Evolutionary conservation across 1,284 basidiomycete species (phyloP).

Genomic region (Singerocomus inundabilis): DNA sequence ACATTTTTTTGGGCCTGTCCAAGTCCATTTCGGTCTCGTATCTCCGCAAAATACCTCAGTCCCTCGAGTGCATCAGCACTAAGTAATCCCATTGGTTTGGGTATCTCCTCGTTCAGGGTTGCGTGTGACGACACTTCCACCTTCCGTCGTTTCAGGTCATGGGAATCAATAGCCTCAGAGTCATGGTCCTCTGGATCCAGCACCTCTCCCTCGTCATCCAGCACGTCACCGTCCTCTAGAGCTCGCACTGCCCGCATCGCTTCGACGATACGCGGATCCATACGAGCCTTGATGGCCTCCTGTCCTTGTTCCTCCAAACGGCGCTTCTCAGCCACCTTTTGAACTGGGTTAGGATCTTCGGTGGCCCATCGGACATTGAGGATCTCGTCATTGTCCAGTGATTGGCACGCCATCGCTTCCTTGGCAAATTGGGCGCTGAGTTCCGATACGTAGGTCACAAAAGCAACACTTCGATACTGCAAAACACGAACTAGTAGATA

Average conservation of each 20-base stretch:
- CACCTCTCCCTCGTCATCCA: constrained; percentile 47
- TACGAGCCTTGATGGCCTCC: constrained; percentile 79
- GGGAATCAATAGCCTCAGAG: constrained; percentile 38
- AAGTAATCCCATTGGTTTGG: constrained; percentile 55
- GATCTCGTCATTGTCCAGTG: constrained; percentile 95
- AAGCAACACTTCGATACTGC: constrained; percentile 93
- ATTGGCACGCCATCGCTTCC: constrained; percentile 99
- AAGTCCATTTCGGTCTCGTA: constrained; percentile 57
- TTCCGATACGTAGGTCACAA: constrained; percentile 93
- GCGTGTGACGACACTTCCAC: constrained; percentile 26
- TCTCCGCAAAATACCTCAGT: constrained; percentile 82
- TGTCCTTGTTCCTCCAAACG: constrained; percentile 80
- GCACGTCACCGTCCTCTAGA: constrained; percentile 74
- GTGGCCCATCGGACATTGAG: constrained; percentile 98
- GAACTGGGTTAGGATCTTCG: constrained; percentile 91
- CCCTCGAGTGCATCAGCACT: constrained; percentile 82
- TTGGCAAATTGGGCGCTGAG: constrained; percentile 93
- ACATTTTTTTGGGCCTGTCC: background rate
- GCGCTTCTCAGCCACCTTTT: constrained; percentile 81
- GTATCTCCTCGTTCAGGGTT: constrained; percentile 14
- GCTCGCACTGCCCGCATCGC: constrained; percentile 81
- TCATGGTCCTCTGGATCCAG: constrained; percentile 31
- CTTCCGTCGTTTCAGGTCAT: constrained; percentile 41
- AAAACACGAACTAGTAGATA: constrained; percentile 74
- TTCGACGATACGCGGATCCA: constrained; percentile 83